Evolutionary conservation across 371 early-diverging fungal species (phyloP).

Genomic region (Mucor indicus): DNA sequence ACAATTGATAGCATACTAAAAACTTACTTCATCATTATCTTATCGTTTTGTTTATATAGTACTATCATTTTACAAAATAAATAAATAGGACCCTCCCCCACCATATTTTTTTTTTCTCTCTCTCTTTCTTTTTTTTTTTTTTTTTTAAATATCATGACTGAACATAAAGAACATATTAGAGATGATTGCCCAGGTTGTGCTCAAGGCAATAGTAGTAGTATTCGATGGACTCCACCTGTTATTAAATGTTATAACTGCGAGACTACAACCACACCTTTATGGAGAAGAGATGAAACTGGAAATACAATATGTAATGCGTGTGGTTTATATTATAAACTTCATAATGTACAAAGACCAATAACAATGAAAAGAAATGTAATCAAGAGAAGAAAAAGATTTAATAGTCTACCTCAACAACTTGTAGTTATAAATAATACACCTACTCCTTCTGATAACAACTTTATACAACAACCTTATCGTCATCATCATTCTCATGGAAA

Average conservation of each 20-base stretch:
- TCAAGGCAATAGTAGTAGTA: constrained; percentile 12
- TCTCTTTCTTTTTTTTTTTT: too few species aligned
- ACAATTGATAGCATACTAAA: too few species aligned
- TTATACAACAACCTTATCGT: not conserved
- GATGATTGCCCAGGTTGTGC: constrained; percentile 14
- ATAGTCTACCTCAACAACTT: constrained; percentile 12
- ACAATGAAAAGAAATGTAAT: constrained; percentile 80
- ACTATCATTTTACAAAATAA: too few species aligned
- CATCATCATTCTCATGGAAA: not conserved
- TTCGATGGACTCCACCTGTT: constrained; percentile 15
- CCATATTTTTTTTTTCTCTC: too few species aligned
- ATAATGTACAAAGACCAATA: constrained; percentile 69
- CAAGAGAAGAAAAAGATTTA: constrained; percentile 74
- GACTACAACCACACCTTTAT: constrained; percentile 83
- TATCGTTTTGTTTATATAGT: too few species aligned
- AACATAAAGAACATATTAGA: too few species aligned
- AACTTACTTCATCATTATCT: too few species aligned
- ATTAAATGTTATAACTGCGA: constrained; percentile 73
- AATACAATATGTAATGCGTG: constrained; percentile 85
- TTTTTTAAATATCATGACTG: too few species aligned
- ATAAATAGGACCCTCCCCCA: too few species aligned
- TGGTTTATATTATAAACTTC: constrained; percentile 82
- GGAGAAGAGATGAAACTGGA: constrained; percentile 81
- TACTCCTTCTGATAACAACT: constrained; percentile 4
- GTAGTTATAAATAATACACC: constrained; percentile 1